These are phyloP conservation scores for Penicillium griseofulvum DNA, from an alignment of 2,329 filamentous ascomycete genomes.

Conservation along the genomic window DNA sequence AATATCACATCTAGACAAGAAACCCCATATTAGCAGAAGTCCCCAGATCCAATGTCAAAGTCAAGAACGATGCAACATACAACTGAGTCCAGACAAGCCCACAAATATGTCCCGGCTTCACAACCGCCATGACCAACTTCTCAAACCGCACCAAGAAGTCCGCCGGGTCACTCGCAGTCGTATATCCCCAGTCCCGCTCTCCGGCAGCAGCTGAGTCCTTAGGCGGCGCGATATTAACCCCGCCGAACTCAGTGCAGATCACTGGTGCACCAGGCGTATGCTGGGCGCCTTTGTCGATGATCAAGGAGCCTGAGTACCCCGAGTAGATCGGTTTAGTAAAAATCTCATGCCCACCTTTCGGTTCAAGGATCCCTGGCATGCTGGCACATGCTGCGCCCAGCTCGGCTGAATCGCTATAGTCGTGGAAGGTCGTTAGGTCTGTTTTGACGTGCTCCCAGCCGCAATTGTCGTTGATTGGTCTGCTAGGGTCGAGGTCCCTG, in stretches of 20 bases:
- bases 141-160: constrained; percentile 61
- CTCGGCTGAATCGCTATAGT: constrained; percentile 60
- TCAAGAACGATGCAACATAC: constrained; percentile 27
- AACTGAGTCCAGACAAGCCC: constrained; percentile 67
- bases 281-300: constrained; percentile 49
- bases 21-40: neutral
- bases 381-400: constrained; percentile 56
- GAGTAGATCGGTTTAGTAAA: constrained; percentile 50
- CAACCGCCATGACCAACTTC: constrained; percentile 58
- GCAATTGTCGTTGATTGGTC: constrained; percentile 69
- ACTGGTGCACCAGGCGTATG: constrained; percentile 58
- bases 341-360: constrained; percentile 54
- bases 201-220: constrained; percentile 38
- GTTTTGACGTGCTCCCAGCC: constrained; percentile 68
- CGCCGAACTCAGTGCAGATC: constrained; percentile 67
- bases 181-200: constrained; percentile 65
- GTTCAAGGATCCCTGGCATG: constrained; percentile 53
- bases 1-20: constrained; percentile 48
- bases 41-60: neutral
- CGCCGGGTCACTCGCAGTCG: constrained; percentile 59
- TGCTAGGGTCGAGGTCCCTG: constrained; percentile 58
- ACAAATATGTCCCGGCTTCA: constrained; percentile 56
- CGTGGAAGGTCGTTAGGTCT: constrained; percentile 66
- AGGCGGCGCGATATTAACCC: constrained; percentile 61
- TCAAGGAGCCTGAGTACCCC: constrained; percentile 36